Percentiles rank a stretch among this genome's conserved stretches.
Conservation (phyloP, 202 grass and related monocot genomes). For the Eragrostis tef region DNA sequence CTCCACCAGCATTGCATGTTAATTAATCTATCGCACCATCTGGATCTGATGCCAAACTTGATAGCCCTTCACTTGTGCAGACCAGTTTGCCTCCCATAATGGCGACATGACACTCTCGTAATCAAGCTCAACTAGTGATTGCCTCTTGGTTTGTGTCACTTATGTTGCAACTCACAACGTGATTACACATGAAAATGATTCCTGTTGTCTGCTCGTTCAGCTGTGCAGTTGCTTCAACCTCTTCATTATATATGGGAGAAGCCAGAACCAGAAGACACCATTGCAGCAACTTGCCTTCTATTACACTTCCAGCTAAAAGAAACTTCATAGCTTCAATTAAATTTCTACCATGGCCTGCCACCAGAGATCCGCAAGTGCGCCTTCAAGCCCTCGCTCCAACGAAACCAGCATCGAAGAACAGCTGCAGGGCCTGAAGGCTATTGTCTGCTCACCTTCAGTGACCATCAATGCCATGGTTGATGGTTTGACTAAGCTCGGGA, state of each 20-base stretch:
- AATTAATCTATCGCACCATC: too few relatives aligned
- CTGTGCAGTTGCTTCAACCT: constrained; percentile 8
- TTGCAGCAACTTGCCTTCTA: too few relatives aligned
- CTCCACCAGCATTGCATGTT: background rate
- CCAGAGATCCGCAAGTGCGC: constrained; percentile 39
- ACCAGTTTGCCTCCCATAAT: constrained; percentile 12
- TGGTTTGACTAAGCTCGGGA: constrained; percentile 44
- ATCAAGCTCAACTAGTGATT: background rate
- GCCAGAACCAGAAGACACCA: background rate
- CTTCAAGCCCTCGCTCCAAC: constrained; percentile 43
- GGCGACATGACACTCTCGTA: background rate
- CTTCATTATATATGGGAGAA: constrained; percentile 7
- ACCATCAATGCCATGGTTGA: constrained; percentile 37
- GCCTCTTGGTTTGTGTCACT: background rate
- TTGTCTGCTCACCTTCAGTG: background rate
- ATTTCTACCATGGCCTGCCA: constrained; percentile 52
- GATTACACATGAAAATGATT: background rate
- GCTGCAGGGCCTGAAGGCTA: constrained; percentile 35
- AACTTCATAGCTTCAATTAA: background rate
- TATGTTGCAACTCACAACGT: background rate
- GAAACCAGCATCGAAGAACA: constrained; percentile 48
- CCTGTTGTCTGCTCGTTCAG: background rate
- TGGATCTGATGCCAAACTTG: too few relatives aligned
- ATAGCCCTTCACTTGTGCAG: background rate
- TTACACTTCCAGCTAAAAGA: background rate